Evolutionary conservation across 805 yeast genomes (phyloP), one percentile per base, ranked within the genome.

Genomic region (Kodamaea jinghongensis): DNA sequence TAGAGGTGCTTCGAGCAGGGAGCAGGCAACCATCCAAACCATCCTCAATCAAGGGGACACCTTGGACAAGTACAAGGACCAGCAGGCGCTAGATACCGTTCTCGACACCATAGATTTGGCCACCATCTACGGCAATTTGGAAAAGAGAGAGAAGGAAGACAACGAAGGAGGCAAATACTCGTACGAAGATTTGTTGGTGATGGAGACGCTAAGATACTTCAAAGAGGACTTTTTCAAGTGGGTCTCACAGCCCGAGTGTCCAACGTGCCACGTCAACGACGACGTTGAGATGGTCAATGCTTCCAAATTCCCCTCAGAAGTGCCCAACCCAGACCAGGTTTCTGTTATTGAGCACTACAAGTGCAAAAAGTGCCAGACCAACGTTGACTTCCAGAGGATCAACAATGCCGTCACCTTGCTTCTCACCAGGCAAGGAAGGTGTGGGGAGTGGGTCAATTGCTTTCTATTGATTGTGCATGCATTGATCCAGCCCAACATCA

Each of bases 361-460:
- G 44, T 90, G 96, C 56, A 41, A 45, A 1, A 46, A 49, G 2
- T 88, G 96, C 58, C 46, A 56, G 2, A 29, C 39, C 0, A 38
- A 42, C 1, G 66, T 78, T 11, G 65, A 86, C 34, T 91, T 88
- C 47, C 89, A 96, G 1, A 68, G 98, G 27, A 84, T 85, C 54
- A 83, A 85, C 54, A 75, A 79, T 45, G 84, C 91, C 0, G 63
- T 62, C 1, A 76, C 73, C 43, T 62, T 91, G 16, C 60, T 91
- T 11, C 65, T 75, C 20, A 75, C 83, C 0, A 65, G 87, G 31
- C 55, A 56, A 25, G 98, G 98, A 0, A 70, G 98, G 34, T 91
- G 98, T 61, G 98, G 98, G 1, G 98, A 91, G 58, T 91, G 96
- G 95, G 91, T 90, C 40, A 85, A 86, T 50, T 79, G 91, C 46